A percentile compares a stretch with the other conserved stretches of the same genome.
Evolutionary conservation across 495 filamentous ascomycete genomes (phyloP).

Genomic region (Daldinia concentrica): DNA sequence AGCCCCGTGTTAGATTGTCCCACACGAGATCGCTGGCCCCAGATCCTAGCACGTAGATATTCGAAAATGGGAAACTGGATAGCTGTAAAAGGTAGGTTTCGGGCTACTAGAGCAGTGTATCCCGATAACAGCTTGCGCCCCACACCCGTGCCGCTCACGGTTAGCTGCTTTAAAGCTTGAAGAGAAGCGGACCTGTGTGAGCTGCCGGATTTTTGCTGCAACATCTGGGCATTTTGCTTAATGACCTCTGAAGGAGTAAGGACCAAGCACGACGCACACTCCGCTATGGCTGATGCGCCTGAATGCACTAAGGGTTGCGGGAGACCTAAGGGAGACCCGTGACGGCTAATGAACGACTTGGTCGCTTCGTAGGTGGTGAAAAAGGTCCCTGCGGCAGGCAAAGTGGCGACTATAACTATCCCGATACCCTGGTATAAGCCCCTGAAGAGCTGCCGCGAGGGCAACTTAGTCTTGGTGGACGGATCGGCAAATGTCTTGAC

Average conservation of each 20-base stretch:
- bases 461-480: slow-evolving; percentile 61
- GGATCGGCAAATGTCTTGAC: slow-evolving; percentile 66
- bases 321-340: slow-evolving; percentile 51
- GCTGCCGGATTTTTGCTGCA: slow-evolving; percentile 41
- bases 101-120: slow-evolving; percentile 78
- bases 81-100: slow-evolving; percentile 87
- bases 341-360: slow-evolving; percentile 62
- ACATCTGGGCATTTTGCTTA: slow-evolving; percentile 92
- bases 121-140: slow-evolving; percentile 70
- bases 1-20: slow-evolving; percentile 16
- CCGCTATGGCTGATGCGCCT: slow-evolving; percentile 74
- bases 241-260: slow-evolving; percentile 90
- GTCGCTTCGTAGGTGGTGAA: slow-evolving; percentile 87
- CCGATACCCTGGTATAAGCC: slow-evolving; percentile 91
- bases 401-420: slow-evolving; percentile 85
- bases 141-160: slow-evolving; percentile 38
- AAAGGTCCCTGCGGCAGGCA: slow-evolving; percentile 87
- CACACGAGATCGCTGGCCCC: slow-evolving; percentile 43
- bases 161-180: slow-evolving; percentile 54
- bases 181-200: slow-evolving; percentile 51
- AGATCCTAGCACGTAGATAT: slow-evolving; percentile 58
- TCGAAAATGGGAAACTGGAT: slow-evolving; percentile 92
- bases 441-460: slow-evolving; percentile 64
- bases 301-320: slow-evolving; percentile 73
- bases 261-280: slow-evolving; percentile 83